These are phyloP conservation scores for Pichia insulana DNA, from an alignment of 805 yeast genomes.

Conservation along the genomic window DNA sequence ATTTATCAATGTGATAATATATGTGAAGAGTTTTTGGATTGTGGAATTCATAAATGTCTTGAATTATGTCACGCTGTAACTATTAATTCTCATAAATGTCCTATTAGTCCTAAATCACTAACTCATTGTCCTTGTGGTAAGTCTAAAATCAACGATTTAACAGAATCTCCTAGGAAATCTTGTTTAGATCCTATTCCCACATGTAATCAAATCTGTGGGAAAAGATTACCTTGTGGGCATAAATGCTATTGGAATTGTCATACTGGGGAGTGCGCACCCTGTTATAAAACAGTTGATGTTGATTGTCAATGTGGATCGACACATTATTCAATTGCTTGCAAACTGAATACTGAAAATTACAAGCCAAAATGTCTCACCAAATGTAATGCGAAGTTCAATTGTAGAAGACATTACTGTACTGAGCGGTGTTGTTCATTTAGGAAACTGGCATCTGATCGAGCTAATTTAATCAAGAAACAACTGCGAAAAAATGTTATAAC, in stretches of 20 bases:
- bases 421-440: conserved; percentile 65
- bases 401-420: conserved; percentile 73
- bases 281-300: conserved; percentile 42
- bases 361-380: conserved; percentile 58
- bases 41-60: conserved; percentile 52
- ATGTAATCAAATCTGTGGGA: conserved; percentile 60
- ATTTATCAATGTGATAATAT: conserved; percentile 37
- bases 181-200: conserved; percentile 79
- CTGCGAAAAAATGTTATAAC: conserved; percentile 35
- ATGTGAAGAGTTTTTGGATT: conserved; percentile 45
- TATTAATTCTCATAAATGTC: conserved; percentile 37
- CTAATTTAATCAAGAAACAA: conserved; percentile 41
- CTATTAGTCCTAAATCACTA: conserved; percentile 49
- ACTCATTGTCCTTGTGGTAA: conserved; percentile 78
- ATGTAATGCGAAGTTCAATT: conserved; percentile 67
- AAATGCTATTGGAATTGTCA: conserved; percentile 65
- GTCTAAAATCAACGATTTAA: conserved; percentile 31
- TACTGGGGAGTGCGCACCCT: conserved; percentile 62
- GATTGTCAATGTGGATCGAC: conserved; percentile 58
- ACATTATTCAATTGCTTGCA: conserved; percentile 56
- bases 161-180: conserved; percentile 34
- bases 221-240: conserved; percentile 63
- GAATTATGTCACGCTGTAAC: conserved; percentile 45
- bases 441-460: conserved; percentile 47
- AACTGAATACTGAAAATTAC: conserved; percentile 40